These are phyloP conservation scores for Magnusiomyces suaveolens DNA, from an alignment of 1,139 yeast species.

Conservation along the genomic window DNA sequence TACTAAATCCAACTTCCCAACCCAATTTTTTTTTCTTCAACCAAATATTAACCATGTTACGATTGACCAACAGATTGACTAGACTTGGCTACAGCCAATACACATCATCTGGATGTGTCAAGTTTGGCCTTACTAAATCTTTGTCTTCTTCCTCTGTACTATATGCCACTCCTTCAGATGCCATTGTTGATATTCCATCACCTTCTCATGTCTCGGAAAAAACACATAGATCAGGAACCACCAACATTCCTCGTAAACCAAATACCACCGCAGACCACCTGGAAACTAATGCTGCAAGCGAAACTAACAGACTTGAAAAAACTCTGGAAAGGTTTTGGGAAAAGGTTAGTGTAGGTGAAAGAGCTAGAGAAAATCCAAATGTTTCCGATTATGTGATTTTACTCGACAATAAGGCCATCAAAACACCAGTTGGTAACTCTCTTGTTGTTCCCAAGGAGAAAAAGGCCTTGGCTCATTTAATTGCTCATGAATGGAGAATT, in stretches of 20 bases:
- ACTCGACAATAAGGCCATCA: slow-evolving; percentile 65
- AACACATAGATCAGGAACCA: background rate
- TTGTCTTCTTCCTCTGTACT: background rate
- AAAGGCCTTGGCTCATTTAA: slow-evolving; percentile 53
- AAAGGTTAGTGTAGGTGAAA: slow-evolving; percentile 44
- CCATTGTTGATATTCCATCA: slow-evolving; percentile 20
- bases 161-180: background rate
- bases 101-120: too few species aligned
- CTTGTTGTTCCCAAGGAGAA: slow-evolving; percentile 55
- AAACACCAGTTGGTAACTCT: slow-evolving; percentile 74
- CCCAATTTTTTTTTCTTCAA: too few species aligned
- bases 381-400: slow-evolving; percentile 39
- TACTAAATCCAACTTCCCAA: too few species aligned
- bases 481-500: slow-evolving; percentile 82
- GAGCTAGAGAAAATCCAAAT: slow-evolving; percentile 19
- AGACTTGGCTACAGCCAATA: too few species aligned
- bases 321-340: slow-evolving; percentile 81
- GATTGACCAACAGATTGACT: too few species aligned
- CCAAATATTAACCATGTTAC: too few species aligned
- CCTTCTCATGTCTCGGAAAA: background rate
- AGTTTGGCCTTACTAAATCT: too few species aligned
- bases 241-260: background rate
- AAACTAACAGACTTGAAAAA: slow-evolving; percentile 61
- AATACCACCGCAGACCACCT: slow-evolving; percentile 10
- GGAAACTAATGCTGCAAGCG: slow-evolving; percentile 33